Conservation (phyloP, 1,284 basidiomycete genomes). For the Polyporus tsugae region DNA sequence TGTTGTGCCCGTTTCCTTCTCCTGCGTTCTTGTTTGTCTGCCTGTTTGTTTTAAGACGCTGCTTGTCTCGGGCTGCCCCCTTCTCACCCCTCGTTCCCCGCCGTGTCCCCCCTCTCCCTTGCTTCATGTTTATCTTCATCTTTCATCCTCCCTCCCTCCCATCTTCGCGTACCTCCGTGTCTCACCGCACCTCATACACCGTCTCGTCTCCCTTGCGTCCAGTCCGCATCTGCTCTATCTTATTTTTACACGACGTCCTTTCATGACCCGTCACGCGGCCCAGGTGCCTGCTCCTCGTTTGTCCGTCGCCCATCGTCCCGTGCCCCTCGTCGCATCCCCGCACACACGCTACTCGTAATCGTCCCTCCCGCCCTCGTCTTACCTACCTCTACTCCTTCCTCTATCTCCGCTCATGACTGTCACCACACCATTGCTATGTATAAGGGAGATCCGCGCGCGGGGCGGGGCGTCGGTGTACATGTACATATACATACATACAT, state of each 20-base stretch:
- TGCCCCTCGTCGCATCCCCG: background rate
- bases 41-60: background rate
- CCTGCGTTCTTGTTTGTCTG: background rate
- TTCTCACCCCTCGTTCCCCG: background rate
- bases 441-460: background rate
- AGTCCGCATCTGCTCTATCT: conserved; percentile 14
- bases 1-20: background rate
- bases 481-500: background rate
- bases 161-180: background rate
- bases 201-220: background rate
- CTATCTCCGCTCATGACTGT: background rate
- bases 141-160: background rate
- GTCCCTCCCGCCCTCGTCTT: background rate
- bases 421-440: background rate
- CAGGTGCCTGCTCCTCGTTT: background rate
- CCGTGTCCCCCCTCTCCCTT: background rate
- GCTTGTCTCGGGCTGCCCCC: background rate
- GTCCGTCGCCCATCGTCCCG: background rate
- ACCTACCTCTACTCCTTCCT: background rate
- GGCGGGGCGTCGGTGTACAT: background rate
- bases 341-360: background rate
- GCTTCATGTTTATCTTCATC: background rate
- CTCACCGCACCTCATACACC: background rate
- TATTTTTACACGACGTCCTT: conserved; percentile 15
- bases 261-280: conserved; percentile 10